A percentile compares a stretch with the other conserved stretches of the same genome.
Conservation (phyloP, 257 asterid species). For the Ophiorrhiza pumila region DNA sequence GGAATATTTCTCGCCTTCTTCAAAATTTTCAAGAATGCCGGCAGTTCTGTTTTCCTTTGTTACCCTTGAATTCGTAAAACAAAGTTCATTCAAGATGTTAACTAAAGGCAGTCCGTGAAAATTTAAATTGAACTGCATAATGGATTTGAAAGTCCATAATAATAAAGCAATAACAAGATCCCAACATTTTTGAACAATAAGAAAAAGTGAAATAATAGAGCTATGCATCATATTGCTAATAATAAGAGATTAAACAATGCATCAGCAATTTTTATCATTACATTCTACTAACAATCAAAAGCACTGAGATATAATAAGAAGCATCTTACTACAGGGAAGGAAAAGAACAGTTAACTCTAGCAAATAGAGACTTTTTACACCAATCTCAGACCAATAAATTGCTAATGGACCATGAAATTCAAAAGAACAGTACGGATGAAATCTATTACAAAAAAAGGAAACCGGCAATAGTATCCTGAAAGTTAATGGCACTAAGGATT, state of each 20-base stretch:
- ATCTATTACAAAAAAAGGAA: too few relatives aligned
- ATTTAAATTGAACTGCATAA: not conserved
- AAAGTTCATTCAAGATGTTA: not conserved
- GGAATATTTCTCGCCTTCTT: slow-evolving; percentile 70
- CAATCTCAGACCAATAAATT: too few relatives aligned
- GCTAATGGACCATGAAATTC: too few relatives aligned
- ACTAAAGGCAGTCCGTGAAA: not conserved
- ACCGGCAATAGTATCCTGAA: too few relatives aligned
- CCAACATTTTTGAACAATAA: not conserved
- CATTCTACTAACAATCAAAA: not conserved
- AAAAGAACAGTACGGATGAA: too few relatives aligned
- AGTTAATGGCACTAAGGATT: too few relatives aligned
- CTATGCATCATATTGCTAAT: not conserved
- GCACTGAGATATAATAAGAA: not conserved
- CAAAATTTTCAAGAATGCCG: slow-evolving; percentile 67
- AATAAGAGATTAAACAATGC: not conserved
- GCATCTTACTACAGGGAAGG: too few relatives aligned
- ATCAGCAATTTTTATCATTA: not conserved
- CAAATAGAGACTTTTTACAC: not conserved
- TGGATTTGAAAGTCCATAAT: not conserved
- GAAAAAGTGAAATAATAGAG: not conserved
- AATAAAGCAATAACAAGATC: not conserved
- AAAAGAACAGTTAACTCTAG: not conserved
- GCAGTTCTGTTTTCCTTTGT: slow-evolving; percentile 78
- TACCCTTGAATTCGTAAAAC: slow-evolving; percentile 42